Evolutionary conservation across 2,329 filamentous ascomycete species (phyloP).

Genomic region (Cladosporium sp.): DNA sequence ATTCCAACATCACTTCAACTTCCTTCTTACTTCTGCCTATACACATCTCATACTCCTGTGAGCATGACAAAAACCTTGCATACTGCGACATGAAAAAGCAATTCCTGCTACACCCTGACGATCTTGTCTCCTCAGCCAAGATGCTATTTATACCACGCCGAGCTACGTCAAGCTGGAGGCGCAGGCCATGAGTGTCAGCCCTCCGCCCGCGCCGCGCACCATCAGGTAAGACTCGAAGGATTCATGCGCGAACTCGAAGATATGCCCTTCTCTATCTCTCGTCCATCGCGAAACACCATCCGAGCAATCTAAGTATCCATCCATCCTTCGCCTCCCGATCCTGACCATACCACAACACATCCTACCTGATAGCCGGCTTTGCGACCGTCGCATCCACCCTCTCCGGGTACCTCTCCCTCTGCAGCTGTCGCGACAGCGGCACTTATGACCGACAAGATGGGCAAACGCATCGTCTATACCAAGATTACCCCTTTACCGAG

Average conservation of each 20-base stretch:
- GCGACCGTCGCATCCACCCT: neutral
- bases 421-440: neutral
- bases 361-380: too few relatives aligned
- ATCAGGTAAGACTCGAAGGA: neutral
- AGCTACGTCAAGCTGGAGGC: neutral
- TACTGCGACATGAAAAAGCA: too few relatives aligned
- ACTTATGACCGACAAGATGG: conserved; percentile 21
- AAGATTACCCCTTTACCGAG: conserved; percentile 65
- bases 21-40: too few relatives aligned
- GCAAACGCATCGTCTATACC: conserved; percentile 61
- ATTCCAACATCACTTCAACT: too few relatives aligned
- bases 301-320: too few relatives aligned
- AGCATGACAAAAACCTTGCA: too few relatives aligned
- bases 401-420: neutral
- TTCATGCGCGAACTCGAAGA: neutral
- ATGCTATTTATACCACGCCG: neutral
- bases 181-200: neutral
- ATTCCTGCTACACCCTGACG: too few relatives aligned
- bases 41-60: too few relatives aligned
- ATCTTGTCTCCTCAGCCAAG: neutral
- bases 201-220: neutral
- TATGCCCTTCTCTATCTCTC: too few relatives aligned
- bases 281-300: too few relatives aligned
- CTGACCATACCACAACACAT: too few relatives aligned
- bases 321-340: too few relatives aligned